Percentiles rank a stretch among this genome's conserved stretches.
Conservation (phyloP, 768 basidiomycete species). For the Podaxis rugospora region DNA sequence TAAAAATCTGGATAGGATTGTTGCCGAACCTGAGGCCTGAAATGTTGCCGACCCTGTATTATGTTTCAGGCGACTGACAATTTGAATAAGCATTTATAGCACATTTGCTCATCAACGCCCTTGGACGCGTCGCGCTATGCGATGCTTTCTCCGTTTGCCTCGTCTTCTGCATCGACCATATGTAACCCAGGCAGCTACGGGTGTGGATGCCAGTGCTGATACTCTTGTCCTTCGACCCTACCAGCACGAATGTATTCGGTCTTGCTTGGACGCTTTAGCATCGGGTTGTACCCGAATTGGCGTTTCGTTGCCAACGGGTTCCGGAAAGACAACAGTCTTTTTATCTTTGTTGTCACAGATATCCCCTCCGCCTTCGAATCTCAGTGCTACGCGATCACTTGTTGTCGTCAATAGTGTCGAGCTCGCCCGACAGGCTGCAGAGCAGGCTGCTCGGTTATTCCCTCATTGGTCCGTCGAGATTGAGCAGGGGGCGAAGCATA, state of each 20-base stretch:
- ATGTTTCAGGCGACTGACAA: neutral
- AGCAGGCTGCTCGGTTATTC: slow-evolving; percentile 59
- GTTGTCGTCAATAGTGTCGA: slow-evolving; percentile 90
- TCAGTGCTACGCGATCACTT: slow-evolving; percentile 53
- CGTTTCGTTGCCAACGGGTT: slow-evolving; percentile 81
- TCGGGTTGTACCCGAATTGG: slow-evolving; percentile 73
- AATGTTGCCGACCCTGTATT: neutral
- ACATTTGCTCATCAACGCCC: neutral
- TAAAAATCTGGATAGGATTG: neutral
- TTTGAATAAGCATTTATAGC: neutral
- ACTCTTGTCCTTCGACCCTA: slow-evolving; percentile 70
- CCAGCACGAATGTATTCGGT: slow-evolving; percentile 74
- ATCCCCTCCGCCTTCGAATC: slow-evolving; percentile 33
- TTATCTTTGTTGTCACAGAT: slow-evolving; percentile 74
- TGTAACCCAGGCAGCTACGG: neutral
- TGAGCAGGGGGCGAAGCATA: slow-evolving; percentile 78
- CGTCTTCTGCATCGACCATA: neutral
- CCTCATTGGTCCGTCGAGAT: slow-evolving; percentile 84
- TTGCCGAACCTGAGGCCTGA: neutral
- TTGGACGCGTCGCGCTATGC: neutral
- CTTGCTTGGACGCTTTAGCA: slow-evolving; percentile 68
- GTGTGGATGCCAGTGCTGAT: slow-evolving; percentile 7
- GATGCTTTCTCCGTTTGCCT: neutral
- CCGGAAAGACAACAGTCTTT: slow-evolving; percentile 91
- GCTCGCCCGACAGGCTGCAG: slow-evolving; percentile 82